phyloP scores from a whole-genome alignment of 2,329 filamentous ascomycete species.

The Aspergillus sp. region DNA sequence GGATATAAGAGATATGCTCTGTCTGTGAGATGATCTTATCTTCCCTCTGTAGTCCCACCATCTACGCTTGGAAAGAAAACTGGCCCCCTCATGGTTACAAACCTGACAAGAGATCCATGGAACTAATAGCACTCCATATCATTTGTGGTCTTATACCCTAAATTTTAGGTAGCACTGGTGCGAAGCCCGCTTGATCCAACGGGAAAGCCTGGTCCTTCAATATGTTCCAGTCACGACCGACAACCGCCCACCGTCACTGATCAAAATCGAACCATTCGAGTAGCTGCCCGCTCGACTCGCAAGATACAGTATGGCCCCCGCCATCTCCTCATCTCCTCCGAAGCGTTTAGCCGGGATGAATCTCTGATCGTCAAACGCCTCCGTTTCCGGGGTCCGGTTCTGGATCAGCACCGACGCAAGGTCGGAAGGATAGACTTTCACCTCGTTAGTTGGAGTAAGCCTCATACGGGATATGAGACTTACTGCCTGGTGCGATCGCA shows the following conservation, averaged over 20 bases:
- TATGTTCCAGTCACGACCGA: not conserved
- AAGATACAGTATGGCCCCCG: not conserved
- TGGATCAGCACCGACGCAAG: slow-evolving; percentile 9
- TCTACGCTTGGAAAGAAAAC: too few relatives aligned
- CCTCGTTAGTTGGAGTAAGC: not conserved
- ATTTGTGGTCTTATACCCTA: too few relatives aligned
- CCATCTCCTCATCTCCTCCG: not conserved
- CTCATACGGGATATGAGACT: not conserved
- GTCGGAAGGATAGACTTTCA: slow-evolving; percentile 14
- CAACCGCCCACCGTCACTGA: not conserved
- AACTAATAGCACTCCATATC: too few relatives aligned
- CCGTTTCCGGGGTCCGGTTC: slow-evolving; percentile 15
- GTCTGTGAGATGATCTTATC: too few relatives aligned
- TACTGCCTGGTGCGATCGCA: not conserved
- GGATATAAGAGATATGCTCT: too few relatives aligned
- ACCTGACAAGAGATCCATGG: too few relatives aligned
- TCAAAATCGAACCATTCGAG: not conserved
- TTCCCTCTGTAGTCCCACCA: too few relatives aligned
- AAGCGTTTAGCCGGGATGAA: not conserved
- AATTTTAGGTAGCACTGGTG: too few relatives aligned
- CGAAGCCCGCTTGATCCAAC: too few relatives aligned
- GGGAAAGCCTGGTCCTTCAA: not conserved
- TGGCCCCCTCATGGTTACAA: too few relatives aligned
- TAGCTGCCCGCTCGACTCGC: not conserved
- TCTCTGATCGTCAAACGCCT: slow-evolving; percentile 11